These are phyloP conservation scores for Lichtheimia ornata DNA, from an alignment of 371 early-diverging fungal species.

Conservation along the genomic window DNA sequence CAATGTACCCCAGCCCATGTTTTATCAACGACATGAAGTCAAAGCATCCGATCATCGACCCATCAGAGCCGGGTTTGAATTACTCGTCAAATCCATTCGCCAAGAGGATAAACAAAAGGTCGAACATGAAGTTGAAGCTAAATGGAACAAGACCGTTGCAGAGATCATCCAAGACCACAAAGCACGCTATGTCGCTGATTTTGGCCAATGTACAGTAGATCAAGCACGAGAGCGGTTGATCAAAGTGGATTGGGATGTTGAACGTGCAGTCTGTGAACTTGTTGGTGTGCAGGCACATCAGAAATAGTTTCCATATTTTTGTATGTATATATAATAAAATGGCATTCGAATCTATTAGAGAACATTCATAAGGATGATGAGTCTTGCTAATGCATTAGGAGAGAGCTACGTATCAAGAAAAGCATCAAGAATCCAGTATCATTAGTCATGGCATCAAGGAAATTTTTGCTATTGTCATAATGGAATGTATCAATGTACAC, in stretches of 20 bases:
- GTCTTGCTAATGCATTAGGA: too few species aligned
- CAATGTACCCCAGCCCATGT: constrained; percentile 34
- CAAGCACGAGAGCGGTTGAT: constrained; percentile 19
- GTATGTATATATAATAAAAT: too few species aligned
- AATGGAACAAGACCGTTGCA: constrained; percentile 18
- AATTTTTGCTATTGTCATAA: too few species aligned
- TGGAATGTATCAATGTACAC: too few species aligned
- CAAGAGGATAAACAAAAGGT: constrained; percentile 6
- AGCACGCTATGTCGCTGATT: constrained; percentile 28
- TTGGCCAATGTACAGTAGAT: constrained; percentile 20
- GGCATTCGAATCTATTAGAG: too few species aligned
- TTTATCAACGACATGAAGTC: constrained; percentile 59
- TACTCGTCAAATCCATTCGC: neutral
- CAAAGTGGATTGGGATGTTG: constrained; percentile 27
- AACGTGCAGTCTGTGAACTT: constrained; percentile 1
- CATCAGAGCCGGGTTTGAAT: constrained; percentile 62
- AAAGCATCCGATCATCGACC: constrained; percentile 84
- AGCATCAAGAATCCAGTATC: too few species aligned
- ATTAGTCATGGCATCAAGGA: too few species aligned
- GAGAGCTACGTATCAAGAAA: too few species aligned
- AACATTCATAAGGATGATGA: too few species aligned
- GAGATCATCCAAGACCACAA: constrained; percentile 25
- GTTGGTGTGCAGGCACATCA: too few species aligned
- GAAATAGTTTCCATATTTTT: too few species aligned
- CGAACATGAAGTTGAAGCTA: constrained; percentile 14